Evolutionary conservation across 306 rosid genomes (phyloP).

Genomic region (Herpetospermum pedunculosum): DNA sequence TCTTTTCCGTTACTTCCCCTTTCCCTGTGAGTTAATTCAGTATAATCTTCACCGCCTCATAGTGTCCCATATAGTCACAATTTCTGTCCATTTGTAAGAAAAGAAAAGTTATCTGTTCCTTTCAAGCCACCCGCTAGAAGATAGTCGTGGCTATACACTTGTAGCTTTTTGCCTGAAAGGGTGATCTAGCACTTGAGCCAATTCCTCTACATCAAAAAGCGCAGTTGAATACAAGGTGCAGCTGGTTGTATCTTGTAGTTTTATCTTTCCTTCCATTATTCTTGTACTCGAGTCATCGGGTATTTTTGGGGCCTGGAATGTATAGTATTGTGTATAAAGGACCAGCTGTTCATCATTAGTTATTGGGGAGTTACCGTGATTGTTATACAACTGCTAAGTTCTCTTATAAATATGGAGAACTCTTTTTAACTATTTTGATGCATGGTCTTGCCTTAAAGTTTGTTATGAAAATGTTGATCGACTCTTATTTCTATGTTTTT

Average conservation of each 20-base stretch:
- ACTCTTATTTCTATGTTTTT: not conserved
- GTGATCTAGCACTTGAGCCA: not conserved
- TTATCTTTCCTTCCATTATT: not conserved
- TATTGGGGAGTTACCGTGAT: not conserved
- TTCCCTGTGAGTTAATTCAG: not conserved
- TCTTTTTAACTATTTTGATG: not conserved
- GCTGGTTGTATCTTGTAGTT: not conserved
- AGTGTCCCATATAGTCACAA: not conserved
- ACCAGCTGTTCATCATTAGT: not conserved
- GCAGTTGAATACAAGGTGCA: not conserved
- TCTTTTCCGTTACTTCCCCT: not conserved
- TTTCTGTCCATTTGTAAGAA: not conserved
- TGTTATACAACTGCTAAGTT: not conserved
- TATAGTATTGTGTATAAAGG: not conserved
- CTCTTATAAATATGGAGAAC: not conserved
- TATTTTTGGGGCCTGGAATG: not conserved
- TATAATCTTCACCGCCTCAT: no score
- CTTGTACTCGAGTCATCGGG: not conserved
- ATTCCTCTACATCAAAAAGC: not conserved
- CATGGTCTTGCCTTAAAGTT: not conserved
- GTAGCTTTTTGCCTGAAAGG: not conserved
- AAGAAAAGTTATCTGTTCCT: not conserved
- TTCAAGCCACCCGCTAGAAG: not conserved
- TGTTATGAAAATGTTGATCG: not conserved
- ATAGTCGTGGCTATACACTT: not conserved